Evolutionary conservation across 2,329 filamentous ascomycete genomes (phyloP), one percentile per base, ranked within the genome.

Genomic region (Biscogniauxia marginata): DNA sequence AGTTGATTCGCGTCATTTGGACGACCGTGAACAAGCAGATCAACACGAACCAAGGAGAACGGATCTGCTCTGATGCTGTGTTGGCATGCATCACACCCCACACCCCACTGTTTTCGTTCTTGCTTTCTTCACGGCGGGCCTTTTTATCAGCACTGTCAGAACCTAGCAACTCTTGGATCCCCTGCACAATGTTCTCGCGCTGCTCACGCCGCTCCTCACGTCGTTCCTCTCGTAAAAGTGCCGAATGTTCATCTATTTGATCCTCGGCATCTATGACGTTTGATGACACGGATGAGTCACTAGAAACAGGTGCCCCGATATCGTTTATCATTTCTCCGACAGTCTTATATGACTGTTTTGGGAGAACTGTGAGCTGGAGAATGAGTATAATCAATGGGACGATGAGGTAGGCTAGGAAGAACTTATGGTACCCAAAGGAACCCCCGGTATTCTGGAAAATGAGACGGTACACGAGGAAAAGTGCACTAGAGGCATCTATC

Each of bases 1-100:
- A 96, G 75, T 96, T 96, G 80, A 96, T 96, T 24, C 88, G 82
- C 2, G 86, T 87, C 86, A 89, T 90, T 71, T 89, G 87, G 43
- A 90, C 74, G 25, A 89, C 80, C 4, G 91, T 96, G 71, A 96
- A 93, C 19, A 91, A 73, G 4, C 90, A 89, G 65, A 96, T 90
- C 39, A 96, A 80, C 18, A 91, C 77, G 71, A 95, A 96, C 91
- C 91, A 96, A 0, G 88, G 88, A 2, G 88, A 90, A 7, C 76
- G 72, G 63, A 96, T 88, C 73, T 97, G 93, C 65, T 90, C 75
- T 20, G 79, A 67, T 0, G 90, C 89, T 0, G 88, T 84, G 62
- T 80, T 79, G 50, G 86, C 85, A 69, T 96, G 93, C 74, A 96
- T 83, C 20, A 88, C 88, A 22, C 93, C 93, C 89, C 91, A 96